These are phyloP conservation scores for Crithidia fasciculata DNA, from an alignment of 208 protist genomes.

Conservation along the genomic window DNA sequence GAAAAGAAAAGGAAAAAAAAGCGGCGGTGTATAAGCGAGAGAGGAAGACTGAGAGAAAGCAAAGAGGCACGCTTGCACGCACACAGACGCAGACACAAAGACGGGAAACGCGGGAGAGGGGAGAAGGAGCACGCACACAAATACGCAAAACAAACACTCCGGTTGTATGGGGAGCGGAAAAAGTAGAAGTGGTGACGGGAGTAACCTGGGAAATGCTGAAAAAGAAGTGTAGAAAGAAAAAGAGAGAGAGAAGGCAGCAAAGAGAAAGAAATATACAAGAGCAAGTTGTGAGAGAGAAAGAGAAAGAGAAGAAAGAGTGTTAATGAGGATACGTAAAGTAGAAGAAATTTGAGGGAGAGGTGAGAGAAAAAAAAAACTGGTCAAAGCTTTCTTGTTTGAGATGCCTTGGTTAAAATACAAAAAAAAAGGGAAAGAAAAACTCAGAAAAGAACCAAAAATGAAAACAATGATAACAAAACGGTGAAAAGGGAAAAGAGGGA, in stretches of 20 bases:
- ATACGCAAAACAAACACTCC: neutral
- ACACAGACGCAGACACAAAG: neutral
- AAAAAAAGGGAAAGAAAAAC: neutral
- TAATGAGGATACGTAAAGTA: neutral
- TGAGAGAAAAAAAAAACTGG: too few species aligned
- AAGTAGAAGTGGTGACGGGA: too few species aligned
- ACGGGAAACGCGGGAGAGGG: neutral
- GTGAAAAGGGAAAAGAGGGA: too few species aligned
- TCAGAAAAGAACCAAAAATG: too few species aligned
- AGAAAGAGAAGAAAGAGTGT: neutral
- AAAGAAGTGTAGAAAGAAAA: too few species aligned
- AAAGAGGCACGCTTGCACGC: neutral
- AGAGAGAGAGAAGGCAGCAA: neutral
- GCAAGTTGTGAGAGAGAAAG: neutral
- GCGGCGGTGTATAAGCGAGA: neutral
- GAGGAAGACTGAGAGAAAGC: neutral
- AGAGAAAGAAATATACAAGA: neutral
- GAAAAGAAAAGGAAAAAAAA: neutral
- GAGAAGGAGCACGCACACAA: neutral
- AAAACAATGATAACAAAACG: too few species aligned
- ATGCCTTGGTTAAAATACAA: neutral
- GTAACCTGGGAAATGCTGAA: too few species aligned
- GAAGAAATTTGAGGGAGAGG: too few species aligned
- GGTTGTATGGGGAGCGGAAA: too few species aligned
- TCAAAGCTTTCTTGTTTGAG: too few species aligned